Evolutionary conservation across 768 basidiomycete species (phyloP).

Genomic region (Amanita subjunquillea): DNA sequence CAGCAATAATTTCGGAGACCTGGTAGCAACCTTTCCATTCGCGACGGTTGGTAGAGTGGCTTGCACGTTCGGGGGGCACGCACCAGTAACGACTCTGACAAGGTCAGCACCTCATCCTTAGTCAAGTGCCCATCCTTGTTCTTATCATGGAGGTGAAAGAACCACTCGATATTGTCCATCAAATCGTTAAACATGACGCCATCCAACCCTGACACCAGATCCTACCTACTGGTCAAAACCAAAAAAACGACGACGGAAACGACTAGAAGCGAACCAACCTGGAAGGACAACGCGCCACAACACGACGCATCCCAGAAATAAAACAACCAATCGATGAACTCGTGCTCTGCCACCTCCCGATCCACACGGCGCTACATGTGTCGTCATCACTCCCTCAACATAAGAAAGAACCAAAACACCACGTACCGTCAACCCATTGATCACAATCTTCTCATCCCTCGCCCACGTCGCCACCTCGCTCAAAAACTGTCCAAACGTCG

Average conservation of each 20-base stretch:
- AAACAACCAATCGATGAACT: conserved; percentile 88
- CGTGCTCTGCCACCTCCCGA: conserved; percentile 88
- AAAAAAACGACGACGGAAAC: not conserved
- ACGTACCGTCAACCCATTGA: conserved; percentile 80
- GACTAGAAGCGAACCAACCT: conserved; percentile 36
- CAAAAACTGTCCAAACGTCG: conserved; percentile 82
- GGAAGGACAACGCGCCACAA: conserved; percentile 80
- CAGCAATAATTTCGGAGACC: too few species aligned
- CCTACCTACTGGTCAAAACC: conserved; percentile 33
- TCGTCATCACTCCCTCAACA: conserved; percentile 4
- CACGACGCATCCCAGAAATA: conserved; percentile 87
- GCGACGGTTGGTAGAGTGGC: too few species aligned
- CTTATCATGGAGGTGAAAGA: conserved; percentile 92
- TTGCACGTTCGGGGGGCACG: too few species aligned
- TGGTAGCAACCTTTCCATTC: too few species aligned
- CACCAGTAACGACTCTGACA: conserved; percentile 91
- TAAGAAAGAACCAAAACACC: too few species aligned
- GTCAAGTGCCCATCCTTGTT: conserved; percentile 93
- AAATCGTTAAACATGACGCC: conserved; percentile 93
- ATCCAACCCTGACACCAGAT: conserved; percentile 81
- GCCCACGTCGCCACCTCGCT: conserved; percentile 96
- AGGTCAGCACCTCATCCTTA: conserved; percentile 91
- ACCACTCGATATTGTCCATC: conserved; percentile 99
- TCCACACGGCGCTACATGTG: conserved; percentile 69
- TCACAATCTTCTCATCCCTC: conserved; percentile 83